Base-by-base conservation (phyloP, 495 filamentous ascomycete genomes). In the Penicillium bialowiezense region DNA sequence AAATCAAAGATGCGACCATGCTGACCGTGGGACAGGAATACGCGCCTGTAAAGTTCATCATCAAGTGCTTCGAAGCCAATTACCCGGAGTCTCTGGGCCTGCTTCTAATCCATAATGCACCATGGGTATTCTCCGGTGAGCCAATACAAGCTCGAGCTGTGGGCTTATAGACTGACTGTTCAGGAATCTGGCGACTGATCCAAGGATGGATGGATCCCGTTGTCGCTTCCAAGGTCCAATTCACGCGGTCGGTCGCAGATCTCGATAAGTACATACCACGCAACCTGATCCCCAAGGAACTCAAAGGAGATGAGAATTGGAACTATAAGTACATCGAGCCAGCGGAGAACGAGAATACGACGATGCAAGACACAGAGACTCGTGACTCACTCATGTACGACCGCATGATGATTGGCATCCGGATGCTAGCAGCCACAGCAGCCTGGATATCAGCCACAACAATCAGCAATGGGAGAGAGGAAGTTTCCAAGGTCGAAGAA, bases 41-140 rank as follows among this genome's bases (percentile, higher is more conserved):
- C 65, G 79, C 86, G 0, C 90, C 91, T 0, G 88, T 96, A 18
- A 96, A 90, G 61, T 96, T 95, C 71, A 91, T 97, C 76, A 90
- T 96, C 70, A 90, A 90, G 69, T 91, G 88, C 64, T 95, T 96
- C 60, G 91, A 96, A 72, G 89, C 88, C 18, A 95, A 95, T 66
- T 97, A 96, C 62, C 91, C 91, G 9, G 91, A 96, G 63, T 86
- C 73, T 40, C 75, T 97, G 1, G 91, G 90, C 33, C 74, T 85
- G 2, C 84, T 96, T 12, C 78, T 96, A 7, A 86, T 97, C 19
- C 89, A 97, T 67, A 95, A 95, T 63, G 82, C 91, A 2, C 91
- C 91, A 1, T 95, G 90, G 88, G 72, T 96, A 13, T 97, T 97
- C 70, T 85, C 89, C 69, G 83, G 87, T 85, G 57, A 20, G 65